A percentile compares a stretch with the other conserved stretches of the same genome.
These are phyloP conservation scores for Salix caprea DNA, from an alignment of 345 rosid species.

Conservation along the genomic window DNA sequence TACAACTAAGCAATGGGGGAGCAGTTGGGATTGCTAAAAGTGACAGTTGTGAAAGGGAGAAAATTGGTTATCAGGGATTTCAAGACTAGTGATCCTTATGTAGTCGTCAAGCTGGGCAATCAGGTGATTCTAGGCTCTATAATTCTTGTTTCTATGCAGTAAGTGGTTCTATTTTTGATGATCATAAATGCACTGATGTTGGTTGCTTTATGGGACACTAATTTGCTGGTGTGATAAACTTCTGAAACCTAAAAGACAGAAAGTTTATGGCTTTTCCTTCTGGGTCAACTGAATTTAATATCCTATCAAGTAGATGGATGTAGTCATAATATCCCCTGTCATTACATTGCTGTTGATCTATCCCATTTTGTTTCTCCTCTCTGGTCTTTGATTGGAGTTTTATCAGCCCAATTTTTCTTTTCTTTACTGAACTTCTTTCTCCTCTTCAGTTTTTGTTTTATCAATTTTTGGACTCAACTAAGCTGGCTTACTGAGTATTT, in stretches of 20 bases:
- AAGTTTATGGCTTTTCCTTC: neutral
- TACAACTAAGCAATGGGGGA: conserved; percentile 47
- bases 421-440: neutral
- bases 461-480: neutral
- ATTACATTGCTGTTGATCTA: neutral
- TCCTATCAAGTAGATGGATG: neutral
- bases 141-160: neutral
- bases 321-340: neutral
- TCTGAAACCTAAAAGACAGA: neutral
- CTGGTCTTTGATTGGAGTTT: neutral
- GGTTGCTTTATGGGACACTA: neutral
- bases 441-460: neutral
- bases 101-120: conserved; percentile 71
- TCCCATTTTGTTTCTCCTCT: neutral
- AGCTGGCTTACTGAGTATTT: neutral
- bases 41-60: conserved; percentile 73
- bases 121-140: conserved; percentile 42
- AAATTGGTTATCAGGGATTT: conserved; percentile 82
- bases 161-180: neutral
- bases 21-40: conserved; percentile 64
- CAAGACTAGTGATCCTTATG: conserved; percentile 97
- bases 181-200: neutral
- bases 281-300: neutral
- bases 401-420: neutral
- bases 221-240: neutral